Percentiles rank a stretch among this genome's conserved stretches.
Evolutionary conservation across 73 alveolate genomes (phyloP).

Genomic region (Diophrys appendiculata): DNA sequence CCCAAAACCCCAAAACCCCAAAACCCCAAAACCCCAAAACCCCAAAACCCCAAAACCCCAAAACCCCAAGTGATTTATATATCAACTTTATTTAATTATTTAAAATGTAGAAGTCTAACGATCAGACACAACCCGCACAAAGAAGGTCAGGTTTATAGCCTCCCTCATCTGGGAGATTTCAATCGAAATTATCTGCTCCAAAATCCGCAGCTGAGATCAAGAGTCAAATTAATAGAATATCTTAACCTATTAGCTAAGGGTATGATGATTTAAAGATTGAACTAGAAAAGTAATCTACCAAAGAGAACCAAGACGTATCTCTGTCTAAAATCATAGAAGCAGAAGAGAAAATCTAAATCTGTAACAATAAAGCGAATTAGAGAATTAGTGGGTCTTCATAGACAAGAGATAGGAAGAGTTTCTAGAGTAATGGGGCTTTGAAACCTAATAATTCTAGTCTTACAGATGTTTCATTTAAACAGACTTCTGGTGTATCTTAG

Average conservation of each 20-base stretch:
- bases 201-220: background rate
- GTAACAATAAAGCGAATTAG: too few species aligned
- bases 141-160: background rate
- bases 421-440: too few species aligned
- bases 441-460: background rate
- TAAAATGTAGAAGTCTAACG: background rate
- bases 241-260: background rate
- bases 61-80: too few species aligned
- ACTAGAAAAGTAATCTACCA: background rate
- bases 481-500: too few species aligned
- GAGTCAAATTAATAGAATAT: background rate
- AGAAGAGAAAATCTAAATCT: background rate
- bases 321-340: background rate
- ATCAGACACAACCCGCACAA: background rate
- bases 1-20: too few species aligned
- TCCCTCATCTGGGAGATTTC: background rate
- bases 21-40: too few species aligned
- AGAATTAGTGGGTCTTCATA: too few species aligned
- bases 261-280: background rate
- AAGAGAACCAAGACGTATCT: background rate
- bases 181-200: background rate
- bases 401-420: too few species aligned
- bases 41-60: too few species aligned
- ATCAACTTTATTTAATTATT: too few species aligned
- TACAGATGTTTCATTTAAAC: background rate